Evolutionary conservation across 176 grass and related monocot species (phyloP), one percentile per base, ranked within the genome.

Genomic region (Carex littledalei): DNA sequence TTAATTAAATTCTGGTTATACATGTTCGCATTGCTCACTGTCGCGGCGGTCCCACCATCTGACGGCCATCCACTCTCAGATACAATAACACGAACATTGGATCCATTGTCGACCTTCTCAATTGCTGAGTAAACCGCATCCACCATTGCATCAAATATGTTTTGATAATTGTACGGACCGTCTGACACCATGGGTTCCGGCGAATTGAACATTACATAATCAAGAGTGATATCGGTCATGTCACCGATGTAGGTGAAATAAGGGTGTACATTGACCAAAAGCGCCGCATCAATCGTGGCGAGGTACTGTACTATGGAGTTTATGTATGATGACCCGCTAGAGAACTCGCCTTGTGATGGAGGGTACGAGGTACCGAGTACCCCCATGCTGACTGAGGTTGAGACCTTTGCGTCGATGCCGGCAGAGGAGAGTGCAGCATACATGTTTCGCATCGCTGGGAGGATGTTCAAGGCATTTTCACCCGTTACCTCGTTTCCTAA

Each of bases 1-100:
- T 86, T 89, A 50, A 97, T 68, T 7, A 94, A 80, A 72, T 97
- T 75, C 86, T 97, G 91, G 83, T 97, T 94, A 85, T 97, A 97
- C 4, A 86, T 75, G 55, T 84, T 81, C 0, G 91, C 91, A 78
- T 94, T 94, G 6, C 82, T 54, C 2, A 87, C 35, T 1, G 56
- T 87, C 0, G 90, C 88, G 0, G 70, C 26, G 0, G 41, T 3
- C 74, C 86, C 90, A 20, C 90, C 91, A 2, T 14, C 88, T 0
- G 94, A 94, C 0, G 94, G 91, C 94, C 94, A 94, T 17, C 94
- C 90, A 16, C 54, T 94, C 88, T 94, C 91, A 1, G 91, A 91
- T 1, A 97, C 94, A 6, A 90, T 90, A 0, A 97, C 65, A 11
- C 66, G 18, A 2, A 97, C 90, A 20, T 73, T 82, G 67, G 62